phyloP scores from a whole-genome alignment of 345 rosid genomes.

The Salix purpurea region DNA sequence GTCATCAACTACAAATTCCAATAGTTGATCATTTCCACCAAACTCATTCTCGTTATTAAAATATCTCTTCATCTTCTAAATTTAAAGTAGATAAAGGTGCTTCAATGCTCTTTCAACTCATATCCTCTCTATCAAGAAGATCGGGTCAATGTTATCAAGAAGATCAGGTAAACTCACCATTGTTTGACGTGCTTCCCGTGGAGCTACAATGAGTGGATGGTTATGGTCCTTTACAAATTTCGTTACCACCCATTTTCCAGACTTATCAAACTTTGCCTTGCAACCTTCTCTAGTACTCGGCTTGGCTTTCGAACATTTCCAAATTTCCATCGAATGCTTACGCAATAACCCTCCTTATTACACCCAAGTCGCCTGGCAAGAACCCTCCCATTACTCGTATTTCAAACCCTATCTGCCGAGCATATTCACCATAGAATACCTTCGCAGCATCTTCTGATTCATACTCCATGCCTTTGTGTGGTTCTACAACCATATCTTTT shows the following conservation, averaged over 20 bases:
- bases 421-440: conserved; percentile 77
- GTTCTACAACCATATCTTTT: conserved; percentile 46
- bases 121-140: too few relatives aligned
- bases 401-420: conserved; percentile 70
- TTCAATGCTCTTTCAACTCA: too few relatives aligned
- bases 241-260: conserved; percentile 83
- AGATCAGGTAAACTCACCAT: conserved; percentile 38
- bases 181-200: conserved; percentile 78
- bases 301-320: conserved; percentile 70
- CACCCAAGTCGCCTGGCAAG: conserved; percentile 89
- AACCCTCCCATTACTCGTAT: conserved; percentile 88
- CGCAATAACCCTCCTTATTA: conserved; percentile 86
- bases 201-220: conserved; percentile 72
- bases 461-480: conserved; percentile 76
- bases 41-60: too few relatives aligned
- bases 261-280: conserved; percentile 67
- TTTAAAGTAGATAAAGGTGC: too few relatives aligned
- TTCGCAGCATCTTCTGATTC: conserved; percentile 88
- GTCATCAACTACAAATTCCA: too few relatives aligned
- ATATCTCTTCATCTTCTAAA: too few relatives aligned
- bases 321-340: conserved; percentile 67
- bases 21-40: too few relatives aligned
- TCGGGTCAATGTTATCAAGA: too few relatives aligned
- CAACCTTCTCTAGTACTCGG: conserved; percentile 85
- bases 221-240: conserved; percentile 81